A percentile compares a stretch with the other conserved stretches of the same genome.
These are phyloP conservation scores for Bjerkandera adusta DNA, from an alignment of 1,284 basidiomycete genomes.

Conservation along the genomic window DNA sequence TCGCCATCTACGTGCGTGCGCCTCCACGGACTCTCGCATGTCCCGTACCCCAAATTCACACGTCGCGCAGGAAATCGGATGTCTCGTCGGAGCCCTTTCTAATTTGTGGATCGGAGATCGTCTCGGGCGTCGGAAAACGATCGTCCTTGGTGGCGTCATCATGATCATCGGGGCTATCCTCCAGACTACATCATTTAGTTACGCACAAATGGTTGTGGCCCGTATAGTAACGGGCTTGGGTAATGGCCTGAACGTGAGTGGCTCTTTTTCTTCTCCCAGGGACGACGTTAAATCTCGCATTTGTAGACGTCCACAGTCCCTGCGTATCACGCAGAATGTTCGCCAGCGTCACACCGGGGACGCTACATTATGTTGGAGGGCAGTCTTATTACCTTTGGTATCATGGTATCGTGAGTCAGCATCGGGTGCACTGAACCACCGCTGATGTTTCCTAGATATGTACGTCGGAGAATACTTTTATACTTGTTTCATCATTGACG, in stretches of 20 bases:
- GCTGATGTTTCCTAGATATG: conserved; percentile 42
- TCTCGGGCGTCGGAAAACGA: conserved; percentile 51
- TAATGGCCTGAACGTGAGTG: conserved; percentile 62
- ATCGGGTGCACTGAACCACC: too few relatives aligned
- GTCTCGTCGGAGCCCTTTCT: conserved; percentile 48
- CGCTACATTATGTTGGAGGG: conserved; percentile 70
- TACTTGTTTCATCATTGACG: too few relatives aligned
- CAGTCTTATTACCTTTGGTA: conserved; percentile 66
- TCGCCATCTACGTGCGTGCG: conserved; percentile 49
- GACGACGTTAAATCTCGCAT: conserved; percentile 24
- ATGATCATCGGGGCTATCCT: conserved; percentile 67
- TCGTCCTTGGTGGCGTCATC: conserved; percentile 48
- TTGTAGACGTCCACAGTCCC: conserved; percentile 67
- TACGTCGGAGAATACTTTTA: too few relatives aligned
- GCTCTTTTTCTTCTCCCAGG: too few relatives aligned
- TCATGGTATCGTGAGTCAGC: conserved; percentile 67
- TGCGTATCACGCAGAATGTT: conserved; percentile 65
- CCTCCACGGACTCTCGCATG: too few relatives aligned
- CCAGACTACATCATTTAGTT: conserved; percentile 51
- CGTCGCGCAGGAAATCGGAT: conserved; percentile 51
- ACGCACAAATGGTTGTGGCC: conserved; percentile 58
- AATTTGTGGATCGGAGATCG: conserved; percentile 55
- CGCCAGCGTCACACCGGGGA: conserved; percentile 57
- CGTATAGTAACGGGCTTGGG: conserved; percentile 64
- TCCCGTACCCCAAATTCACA: too few relatives aligned